Conservation (phyloP, 2,329 filamentous ascomycete species). For the Camptophora hylomeconis region DNA sequence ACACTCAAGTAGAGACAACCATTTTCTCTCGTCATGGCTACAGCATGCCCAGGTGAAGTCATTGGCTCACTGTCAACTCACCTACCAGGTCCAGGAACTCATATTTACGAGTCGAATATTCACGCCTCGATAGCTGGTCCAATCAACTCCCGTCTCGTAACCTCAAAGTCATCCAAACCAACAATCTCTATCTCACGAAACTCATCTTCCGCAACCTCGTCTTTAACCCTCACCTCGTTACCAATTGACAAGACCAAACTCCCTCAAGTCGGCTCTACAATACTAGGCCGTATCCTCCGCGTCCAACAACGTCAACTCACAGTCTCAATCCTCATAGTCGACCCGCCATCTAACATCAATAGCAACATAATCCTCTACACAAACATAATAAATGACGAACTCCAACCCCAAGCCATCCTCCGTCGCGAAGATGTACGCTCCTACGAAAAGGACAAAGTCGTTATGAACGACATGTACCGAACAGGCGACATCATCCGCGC, state of each 20-base stretch:
- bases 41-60: slow-evolving; percentile 57
- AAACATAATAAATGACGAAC: slow-evolving; percentile 45
- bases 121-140: slow-evolving; percentile 72
- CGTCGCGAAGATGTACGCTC: slow-evolving; percentile 82
- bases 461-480: slow-evolving; percentile 79
- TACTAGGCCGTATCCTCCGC: slow-evolving; percentile 75
- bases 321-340: slow-evolving; percentile 71
- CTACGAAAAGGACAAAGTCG: slow-evolving; percentile 90
- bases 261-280: slow-evolving; percentile 65
- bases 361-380: slow-evolving; percentile 14
- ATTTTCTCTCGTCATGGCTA: no score
- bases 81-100: slow-evolving; percentile 67
- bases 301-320: slow-evolving; percentile 75
- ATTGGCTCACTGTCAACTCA: slow-evolving; percentile 58
- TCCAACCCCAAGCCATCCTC: slow-evolving; percentile 66
- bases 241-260: slow-evolving; percentile 61
- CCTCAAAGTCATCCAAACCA: slow-evolving; percentile 22
- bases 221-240: slow-evolving; percentile 10
- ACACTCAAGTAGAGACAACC: no score
- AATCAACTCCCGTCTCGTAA: slow-evolving; percentile 41
- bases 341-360: slow-evolving; percentile 33
- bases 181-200: slow-evolving; percentile 20
- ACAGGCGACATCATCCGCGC: slow-evolving; percentile 87
- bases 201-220: slow-evolving; percentile 37
- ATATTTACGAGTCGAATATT: slow-evolving; percentile 62